Conservation (phyloP, 768 basidiomycete genomes). For the Macrolepiota albuminosa region DNA sequence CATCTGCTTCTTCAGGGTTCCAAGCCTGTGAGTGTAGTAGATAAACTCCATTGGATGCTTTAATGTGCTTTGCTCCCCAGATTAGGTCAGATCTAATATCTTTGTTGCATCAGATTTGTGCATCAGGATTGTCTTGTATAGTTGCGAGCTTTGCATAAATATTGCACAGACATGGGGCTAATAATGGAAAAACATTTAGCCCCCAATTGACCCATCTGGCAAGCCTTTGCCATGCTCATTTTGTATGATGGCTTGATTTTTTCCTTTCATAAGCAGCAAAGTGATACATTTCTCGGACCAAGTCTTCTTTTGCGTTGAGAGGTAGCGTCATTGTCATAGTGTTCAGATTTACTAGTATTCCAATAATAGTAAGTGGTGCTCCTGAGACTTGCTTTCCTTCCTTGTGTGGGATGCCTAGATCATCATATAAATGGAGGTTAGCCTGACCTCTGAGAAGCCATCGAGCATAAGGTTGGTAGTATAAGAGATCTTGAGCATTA, state of each 20-base stretch:
- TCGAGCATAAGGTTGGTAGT: background rate
- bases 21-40: slow-evolving; percentile 8
- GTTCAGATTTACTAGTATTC: background rate
- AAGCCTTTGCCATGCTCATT: background rate
- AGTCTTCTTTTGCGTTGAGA: background rate
- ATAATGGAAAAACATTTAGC: background rate
- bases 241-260: background rate
- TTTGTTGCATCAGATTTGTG: slow-evolving; percentile 20
- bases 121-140: too few relatives aligned
- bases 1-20: background rate
- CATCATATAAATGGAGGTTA: background rate
- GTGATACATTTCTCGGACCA: background rate
- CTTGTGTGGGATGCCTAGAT: background rate
- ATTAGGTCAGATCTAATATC: background rate
- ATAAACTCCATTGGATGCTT: slow-evolving; percentile 10
- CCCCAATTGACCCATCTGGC: too few relatives aligned
- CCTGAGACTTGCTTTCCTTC: background rate
- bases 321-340: background rate
- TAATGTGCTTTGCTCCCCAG: slow-evolving; percentile 25
- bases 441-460: background rate
- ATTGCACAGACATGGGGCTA: background rate
- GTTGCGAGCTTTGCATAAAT: background rate
- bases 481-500: background rate
- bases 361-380: background rate
- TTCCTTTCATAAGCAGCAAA: background rate